A percentile compares a stretch with the other conserved stretches of the same genome.
Conservation (phyloP, 2,329 filamentous ascomycete genomes). For the Diaporthe longicolla region DNA sequence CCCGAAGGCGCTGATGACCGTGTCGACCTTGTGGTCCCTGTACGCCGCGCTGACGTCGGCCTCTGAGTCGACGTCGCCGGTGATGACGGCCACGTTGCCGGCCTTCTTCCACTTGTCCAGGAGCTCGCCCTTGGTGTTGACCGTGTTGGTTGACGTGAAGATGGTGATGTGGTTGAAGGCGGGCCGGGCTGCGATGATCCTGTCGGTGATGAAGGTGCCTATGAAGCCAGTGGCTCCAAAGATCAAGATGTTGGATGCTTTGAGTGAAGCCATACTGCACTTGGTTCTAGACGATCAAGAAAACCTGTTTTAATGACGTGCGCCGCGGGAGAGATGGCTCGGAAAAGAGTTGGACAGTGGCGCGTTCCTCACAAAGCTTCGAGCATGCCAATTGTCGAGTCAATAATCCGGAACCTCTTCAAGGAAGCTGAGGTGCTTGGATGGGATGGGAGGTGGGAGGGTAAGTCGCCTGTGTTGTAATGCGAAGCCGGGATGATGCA, state of each 20-base stretch:
- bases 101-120: slow-evolving; percentile 59
- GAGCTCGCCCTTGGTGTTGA: slow-evolving; percentile 62
- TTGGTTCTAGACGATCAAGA: neutral
- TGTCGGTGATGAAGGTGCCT: slow-evolving; percentile 57
- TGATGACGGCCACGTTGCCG: slow-evolving; percentile 67
- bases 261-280: slow-evolving; percentile 40
- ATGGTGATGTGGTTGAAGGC: slow-evolving; percentile 53
- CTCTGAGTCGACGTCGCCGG: slow-evolving; percentile 67
- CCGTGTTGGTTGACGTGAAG: slow-evolving; percentile 63
- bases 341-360: neutral
- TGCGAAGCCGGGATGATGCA: slow-evolving; percentile 29
- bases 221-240: slow-evolving; percentile 60
- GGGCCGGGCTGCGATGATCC: slow-evolving; percentile 54
- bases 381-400: neutral
- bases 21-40: slow-evolving; percentile 69
- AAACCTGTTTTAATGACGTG: neutral
- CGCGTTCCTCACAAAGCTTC: neutral
- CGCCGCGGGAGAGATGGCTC: too few relatives aligned
- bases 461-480: slow-evolving; percentile 6
- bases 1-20: slow-evolving; percentile 75
- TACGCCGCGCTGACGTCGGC: slow-evolving; percentile 70
- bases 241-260: slow-evolving; percentile 50
- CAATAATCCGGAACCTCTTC: neutral
- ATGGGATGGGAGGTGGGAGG: neutral
- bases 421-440: neutral